Conservation (phyloP, 257 asterid genomes). For the Gynochthodes officinalis region DNA sequence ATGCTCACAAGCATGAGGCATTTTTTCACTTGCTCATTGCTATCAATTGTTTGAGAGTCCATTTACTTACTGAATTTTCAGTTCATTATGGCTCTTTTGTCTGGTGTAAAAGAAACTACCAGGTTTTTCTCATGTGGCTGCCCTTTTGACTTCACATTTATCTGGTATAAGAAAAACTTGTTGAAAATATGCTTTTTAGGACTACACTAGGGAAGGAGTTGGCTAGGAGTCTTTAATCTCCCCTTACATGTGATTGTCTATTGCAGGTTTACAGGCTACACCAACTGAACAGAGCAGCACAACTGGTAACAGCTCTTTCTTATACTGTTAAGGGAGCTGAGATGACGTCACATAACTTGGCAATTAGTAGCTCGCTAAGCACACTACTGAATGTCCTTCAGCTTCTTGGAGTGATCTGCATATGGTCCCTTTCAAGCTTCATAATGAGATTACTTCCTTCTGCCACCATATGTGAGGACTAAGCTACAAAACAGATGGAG, state of each 20-base stretch:
- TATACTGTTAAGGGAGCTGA: slow-evolving; percentile 93
- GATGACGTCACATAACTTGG: slow-evolving; percentile 84
- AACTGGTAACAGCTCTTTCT: slow-evolving; percentile 87
- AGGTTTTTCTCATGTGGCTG: background rate
- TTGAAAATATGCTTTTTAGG: background rate
- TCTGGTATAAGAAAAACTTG: background rate
- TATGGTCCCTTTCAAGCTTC: slow-evolving; percentile 95
- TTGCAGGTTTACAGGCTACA: slow-evolving; percentile 83
- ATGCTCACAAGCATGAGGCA: background rate
- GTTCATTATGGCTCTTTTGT: background rate
- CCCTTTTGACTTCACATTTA: background rate
- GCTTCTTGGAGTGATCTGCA: slow-evolving; percentile 78
- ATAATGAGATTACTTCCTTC: slow-evolving; percentile 67
- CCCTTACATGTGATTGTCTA: background rate
- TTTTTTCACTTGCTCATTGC: background rate
- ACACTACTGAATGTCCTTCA: slow-evolving; percentile 80
- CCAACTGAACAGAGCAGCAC: slow-evolving; percentile 95
- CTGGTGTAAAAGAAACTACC: background rate
- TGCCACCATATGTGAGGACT: slow-evolving; percentile 32
- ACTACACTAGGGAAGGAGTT: background rate
- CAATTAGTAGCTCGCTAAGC: slow-evolving; percentile 75
- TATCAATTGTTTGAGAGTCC: background rate
- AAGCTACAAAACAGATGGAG: background rate
- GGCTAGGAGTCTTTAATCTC: background rate
- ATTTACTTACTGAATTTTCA: background rate